Conservation (phyloP, 1,284 basidiomycete species). For the Apiotrichum sp. region DNA sequence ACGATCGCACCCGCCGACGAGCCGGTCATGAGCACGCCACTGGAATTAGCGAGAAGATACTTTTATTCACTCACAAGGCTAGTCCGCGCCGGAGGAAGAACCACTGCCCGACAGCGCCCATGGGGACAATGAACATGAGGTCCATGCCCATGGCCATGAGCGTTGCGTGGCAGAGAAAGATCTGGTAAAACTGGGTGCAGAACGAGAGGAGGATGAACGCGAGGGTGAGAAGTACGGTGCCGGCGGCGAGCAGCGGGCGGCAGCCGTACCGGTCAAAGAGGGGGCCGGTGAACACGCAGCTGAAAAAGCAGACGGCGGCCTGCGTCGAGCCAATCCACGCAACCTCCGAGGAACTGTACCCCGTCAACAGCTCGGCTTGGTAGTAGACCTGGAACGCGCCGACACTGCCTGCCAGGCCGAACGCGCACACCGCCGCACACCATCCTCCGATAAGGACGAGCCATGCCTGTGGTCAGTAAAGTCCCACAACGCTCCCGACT, state of each 20-base stretch:
- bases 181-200: constrained; percentile 31
- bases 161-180: constrained; percentile 31
- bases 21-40: constrained; percentile 23
- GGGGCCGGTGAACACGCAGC: constrained; percentile 31
- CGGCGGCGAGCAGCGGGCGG: constrained; percentile 25
- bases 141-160: constrained; percentile 35
- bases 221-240: constrained; percentile 22
- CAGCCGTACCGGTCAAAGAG: constrained; percentile 38
- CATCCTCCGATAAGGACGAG: constrained; percentile 27
- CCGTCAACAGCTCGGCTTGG: constrained; percentile 20
- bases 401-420: constrained; percentile 30
- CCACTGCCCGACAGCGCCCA: constrained; percentile 39
- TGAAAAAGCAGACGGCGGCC: constrained; percentile 31
- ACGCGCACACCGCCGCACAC: constrained; percentile 34
- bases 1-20: constrained; percentile 32
- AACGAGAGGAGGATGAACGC: constrained; percentile 29
- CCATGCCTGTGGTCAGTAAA: constrained; percentile 23
- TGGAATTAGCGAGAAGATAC: neutral
- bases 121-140: constrained; percentile 35
- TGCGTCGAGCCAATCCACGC: constrained; percentile 37
- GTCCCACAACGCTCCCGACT: too few relatives aligned
- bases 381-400: constrained; percentile 41
- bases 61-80: constrained; percentile 23
- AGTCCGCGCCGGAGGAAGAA: constrained; percentile 34
- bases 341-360: constrained; percentile 27